A percentile compares a stretch with the other conserved stretches of the same genome.
These are phyloP conservation scores for Leersia perrieri DNA, from an alignment of 176 grass and related monocot species.

Conservation along the genomic window DNA sequence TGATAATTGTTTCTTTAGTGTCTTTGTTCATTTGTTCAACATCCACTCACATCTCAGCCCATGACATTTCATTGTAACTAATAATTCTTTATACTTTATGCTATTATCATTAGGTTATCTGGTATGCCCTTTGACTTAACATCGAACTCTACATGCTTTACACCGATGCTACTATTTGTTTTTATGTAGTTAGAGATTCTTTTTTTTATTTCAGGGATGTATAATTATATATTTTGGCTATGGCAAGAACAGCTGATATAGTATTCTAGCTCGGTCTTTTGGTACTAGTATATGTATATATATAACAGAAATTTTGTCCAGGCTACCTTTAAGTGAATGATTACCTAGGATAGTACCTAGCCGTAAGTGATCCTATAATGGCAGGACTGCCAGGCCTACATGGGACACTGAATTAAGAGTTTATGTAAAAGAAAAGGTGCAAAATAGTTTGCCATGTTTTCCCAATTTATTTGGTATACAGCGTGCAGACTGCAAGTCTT, in stretches of 20 bases:
- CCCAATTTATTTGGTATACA: neutral
- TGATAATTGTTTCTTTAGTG: conserved; percentile 18
- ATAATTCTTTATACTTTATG: conserved; percentile 3
- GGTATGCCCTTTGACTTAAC: neutral
- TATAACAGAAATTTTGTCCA: neutral
- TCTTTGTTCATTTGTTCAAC: conserved; percentile 13
- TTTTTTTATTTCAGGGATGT: neutral
- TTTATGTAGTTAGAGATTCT: neutral
- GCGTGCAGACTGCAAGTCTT: neutral
- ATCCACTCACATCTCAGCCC: neutral
- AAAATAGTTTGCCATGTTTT: conserved; percentile 1
- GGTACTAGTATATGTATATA: neutral
- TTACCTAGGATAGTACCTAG: neutral
- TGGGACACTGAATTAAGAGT: conserved; percentile 7
- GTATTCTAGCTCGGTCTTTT: neutral
- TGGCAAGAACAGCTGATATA: neutral
- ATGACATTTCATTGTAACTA: conserved; percentile 3
- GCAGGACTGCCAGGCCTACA: neutral
- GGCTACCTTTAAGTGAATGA: neutral
- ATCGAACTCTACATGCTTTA: neutral
- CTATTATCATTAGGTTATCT: neutral
- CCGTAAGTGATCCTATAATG: neutral
- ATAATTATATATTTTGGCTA: conserved; percentile 3
- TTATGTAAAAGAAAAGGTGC: neutral
- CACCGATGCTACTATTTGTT: neutral